Evolutionary conservation across 805 yeast genomes (phyloP).

Genomic region (Wickerhamiella azymoides): DNA sequence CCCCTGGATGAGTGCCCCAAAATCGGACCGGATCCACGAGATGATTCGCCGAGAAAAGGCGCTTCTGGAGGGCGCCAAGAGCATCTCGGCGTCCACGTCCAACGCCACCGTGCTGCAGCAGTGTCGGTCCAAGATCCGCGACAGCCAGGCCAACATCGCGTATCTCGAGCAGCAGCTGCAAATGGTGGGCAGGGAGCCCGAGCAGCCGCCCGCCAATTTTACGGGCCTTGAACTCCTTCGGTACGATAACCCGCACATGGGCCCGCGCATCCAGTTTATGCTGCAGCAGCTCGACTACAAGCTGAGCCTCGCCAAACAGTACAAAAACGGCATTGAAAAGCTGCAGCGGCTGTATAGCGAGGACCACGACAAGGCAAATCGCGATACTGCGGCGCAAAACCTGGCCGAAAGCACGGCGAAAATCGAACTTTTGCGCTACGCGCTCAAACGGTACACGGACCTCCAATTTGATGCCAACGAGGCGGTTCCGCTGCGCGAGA

Average conservation of each 20-base stretch:
- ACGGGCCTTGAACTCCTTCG: slow-evolving; percentile 54
- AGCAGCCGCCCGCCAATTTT: slow-evolving; percentile 13
- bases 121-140: slow-evolving; percentile 81
- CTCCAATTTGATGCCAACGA: slow-evolving; percentile 56
- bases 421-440: slow-evolving; percentile 66
- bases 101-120: slow-evolving; percentile 77
- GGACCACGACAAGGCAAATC: slow-evolving; percentile 80
- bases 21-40: slow-evolving; percentile 31
- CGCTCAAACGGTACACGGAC: slow-evolving; percentile 77
- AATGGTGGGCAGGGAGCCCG: slow-evolving; percentile 24
- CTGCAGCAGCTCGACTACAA: slow-evolving; percentile 88
- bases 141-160: slow-evolving; percentile 81
- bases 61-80: slow-evolving; percentile 76
- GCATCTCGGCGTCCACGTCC: slow-evolving; percentile 59
- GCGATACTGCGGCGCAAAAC: slow-evolving; percentile 82
- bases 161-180: slow-evolving; percentile 67
- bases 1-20: slow-evolving; percentile 6
- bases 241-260: slow-evolving; percentile 87
- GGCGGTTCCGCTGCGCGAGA: slow-evolving; percentile 48
- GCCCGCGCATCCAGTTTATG: slow-evolving; percentile 91
- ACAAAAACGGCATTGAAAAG: slow-evolving; percentile 83
- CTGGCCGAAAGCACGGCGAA: slow-evolving; percentile 71
- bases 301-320: slow-evolving; percentile 85
- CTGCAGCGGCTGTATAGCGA: slow-evolving; percentile 70
- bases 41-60: slow-evolving; percentile 83